Percentiles rank a stretch among this genome's conserved stretches.
phyloP scores from a whole-genome alignment of 179 eudicot genomes.

The Monotropa hypopitys region DNA sequence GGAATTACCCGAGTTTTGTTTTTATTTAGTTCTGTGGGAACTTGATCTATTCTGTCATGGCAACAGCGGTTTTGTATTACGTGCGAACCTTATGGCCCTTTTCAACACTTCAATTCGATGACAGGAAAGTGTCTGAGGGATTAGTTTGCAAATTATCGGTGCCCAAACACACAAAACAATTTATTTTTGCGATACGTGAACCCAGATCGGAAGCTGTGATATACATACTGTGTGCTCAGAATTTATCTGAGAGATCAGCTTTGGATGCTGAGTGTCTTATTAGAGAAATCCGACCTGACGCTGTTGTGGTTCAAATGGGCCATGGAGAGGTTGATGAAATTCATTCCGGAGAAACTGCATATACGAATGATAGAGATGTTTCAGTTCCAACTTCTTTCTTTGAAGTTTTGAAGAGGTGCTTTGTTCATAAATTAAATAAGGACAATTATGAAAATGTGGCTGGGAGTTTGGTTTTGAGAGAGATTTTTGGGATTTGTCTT shows the following conservation, averaged over 20 bases:
- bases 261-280: conserved; percentile 56
- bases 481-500: conserved; percentile 74
- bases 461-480: conserved; percentile 64
- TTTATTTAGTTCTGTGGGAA: not conserved
- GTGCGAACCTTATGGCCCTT: conserved; percentile 67
- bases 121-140: conserved; percentile 46
- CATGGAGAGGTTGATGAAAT: conserved; percentile 23
- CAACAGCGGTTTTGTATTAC: conserved; percentile 23
- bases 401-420: conserved; percentile 61
- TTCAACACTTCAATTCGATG: conserved; percentile 33
- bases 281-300: conserved; percentile 60
- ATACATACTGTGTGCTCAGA: conserved; percentile 63
- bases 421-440: conserved; percentile 43
- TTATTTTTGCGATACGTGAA: conserved; percentile 55
- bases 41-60: conserved; percentile 24
- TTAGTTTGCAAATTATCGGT: conserved; percentile 46
- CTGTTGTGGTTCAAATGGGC: conserved; percentile 57
- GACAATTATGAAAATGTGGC: conserved; percentile 68
- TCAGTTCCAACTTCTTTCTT: conserved; percentile 66
- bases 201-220: conserved; percentile 42
- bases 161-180: conserved; percentile 72
- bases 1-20: not conserved
- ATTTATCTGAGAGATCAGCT: conserved; percentile 76
- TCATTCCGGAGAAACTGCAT: conserved; percentile 22
- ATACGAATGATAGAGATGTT: conserved; percentile 15